Percentiles rank a stretch among this genome's conserved stretches.
Conservation (phyloP, 208 protist species). For the Trypanosoma cruzi region DNA sequence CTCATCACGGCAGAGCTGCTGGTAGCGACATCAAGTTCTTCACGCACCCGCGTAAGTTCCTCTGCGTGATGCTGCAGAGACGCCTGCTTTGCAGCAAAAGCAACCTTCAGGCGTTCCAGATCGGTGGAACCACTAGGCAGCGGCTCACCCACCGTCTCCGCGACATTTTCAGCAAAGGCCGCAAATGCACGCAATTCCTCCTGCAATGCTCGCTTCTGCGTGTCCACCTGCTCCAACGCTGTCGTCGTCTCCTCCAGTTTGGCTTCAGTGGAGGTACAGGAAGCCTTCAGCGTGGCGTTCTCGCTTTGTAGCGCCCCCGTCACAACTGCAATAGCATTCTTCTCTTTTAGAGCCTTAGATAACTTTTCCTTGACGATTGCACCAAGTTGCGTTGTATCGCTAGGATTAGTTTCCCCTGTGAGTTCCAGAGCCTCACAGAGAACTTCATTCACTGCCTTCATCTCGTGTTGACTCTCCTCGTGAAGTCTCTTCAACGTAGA, state of each 20-base stretch:
- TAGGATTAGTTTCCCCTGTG: neutral
- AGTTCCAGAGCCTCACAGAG: neutral
- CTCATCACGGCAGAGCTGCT: neutral
- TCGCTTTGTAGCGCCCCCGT: constrained; percentile 2
- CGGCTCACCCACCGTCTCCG: neutral
- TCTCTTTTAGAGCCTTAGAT: neutral
- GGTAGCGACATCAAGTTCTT: neutral
- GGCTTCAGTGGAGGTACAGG: neutral
- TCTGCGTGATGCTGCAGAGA: neutral
- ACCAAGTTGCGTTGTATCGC: constrained; percentile 1
- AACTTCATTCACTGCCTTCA: neutral
- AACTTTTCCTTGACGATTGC: neutral
- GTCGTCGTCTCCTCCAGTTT: neutral
- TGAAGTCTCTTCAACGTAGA: neutral
- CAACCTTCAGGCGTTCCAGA: neutral
- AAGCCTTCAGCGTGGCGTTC: neutral
- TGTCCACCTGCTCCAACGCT: neutral
- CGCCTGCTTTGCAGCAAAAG: neutral
- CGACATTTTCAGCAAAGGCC: constrained; percentile 1
- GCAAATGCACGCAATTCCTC: neutral
- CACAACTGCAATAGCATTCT: constrained; percentile 1
- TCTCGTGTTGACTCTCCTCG: constrained; percentile 1
- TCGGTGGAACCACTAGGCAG: neutral
- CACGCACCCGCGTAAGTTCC: neutral
- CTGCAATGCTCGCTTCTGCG: neutral